Conservation (phyloP, 2,329 filamentous ascomycete genomes). For the Colletotrichum horii region DNA sequence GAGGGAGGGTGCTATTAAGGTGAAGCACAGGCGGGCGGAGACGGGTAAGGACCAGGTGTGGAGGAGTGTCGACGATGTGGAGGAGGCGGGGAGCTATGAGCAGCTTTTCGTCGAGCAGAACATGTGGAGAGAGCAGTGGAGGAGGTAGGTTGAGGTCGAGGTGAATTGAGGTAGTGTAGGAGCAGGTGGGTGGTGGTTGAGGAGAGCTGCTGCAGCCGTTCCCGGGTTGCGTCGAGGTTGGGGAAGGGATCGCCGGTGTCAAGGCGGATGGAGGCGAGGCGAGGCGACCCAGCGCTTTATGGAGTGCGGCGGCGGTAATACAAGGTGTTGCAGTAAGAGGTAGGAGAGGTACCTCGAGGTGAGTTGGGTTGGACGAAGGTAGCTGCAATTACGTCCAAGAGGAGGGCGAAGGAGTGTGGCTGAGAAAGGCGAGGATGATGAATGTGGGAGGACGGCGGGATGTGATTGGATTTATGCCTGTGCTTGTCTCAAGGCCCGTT, state of each 20-base stretch:
- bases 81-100: neutral
- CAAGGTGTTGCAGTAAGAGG: neutral
- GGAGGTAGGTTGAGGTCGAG: neutral
- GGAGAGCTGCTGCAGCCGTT: neutral
- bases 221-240: neutral
- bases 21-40: neutral
- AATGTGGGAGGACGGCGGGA: neutral
- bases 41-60: neutral
- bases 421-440: neutral
- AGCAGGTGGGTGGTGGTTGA: neutral
- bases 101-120: neutral
- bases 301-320: neutral
- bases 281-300: neutral
- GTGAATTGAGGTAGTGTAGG: neutral
- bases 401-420: neutral
- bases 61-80: neutral
- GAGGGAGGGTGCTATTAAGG: neutral
- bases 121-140: neutral
- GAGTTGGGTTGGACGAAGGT: neutral
- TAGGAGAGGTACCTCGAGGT: neutral
- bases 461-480: constrained; percentile 5
- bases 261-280: neutral
- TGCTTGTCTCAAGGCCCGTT: constrained; percentile 6
- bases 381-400: neutral
- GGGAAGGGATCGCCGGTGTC: constrained; percentile 5